Percentiles rank a stretch among this genome's conserved stretches.
phyloP scores from a whole-genome alignment of 768 basidiomycete genomes.

The Udeniomyces megalosporus region DNA sequence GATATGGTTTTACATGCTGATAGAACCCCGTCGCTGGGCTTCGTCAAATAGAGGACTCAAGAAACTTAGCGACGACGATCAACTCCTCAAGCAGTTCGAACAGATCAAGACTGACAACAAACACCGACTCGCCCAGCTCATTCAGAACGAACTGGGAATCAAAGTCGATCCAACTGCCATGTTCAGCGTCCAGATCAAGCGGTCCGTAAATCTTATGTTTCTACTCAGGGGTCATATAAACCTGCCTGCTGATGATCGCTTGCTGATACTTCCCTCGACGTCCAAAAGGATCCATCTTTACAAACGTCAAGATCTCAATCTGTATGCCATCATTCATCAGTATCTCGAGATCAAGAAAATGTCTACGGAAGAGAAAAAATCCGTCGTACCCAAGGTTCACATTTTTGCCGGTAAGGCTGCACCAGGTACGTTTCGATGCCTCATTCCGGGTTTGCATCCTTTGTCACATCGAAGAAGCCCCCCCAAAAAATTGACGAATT shows the following conservation, averaged over 20 bases:
- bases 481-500: no score
- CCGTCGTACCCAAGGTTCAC: constrained; percentile 60
- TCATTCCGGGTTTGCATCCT: no score
- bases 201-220: constrained; percentile 33
- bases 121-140: constrained; percentile 52
- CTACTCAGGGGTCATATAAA: no score
- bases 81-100: constrained; percentile 65
- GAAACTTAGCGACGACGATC: constrained; percentile 46
- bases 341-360: constrained; percentile 68
- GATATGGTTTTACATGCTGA: no score
- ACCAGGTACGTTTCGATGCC: no score
- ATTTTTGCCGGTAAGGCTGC: constrained; percentile 83
- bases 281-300: constrained; percentile 20
- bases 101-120: constrained; percentile 82
- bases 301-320: constrained; percentile 56
- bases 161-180: constrained; percentile 23
- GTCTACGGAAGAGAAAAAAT: constrained; percentile 60
- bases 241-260: background rate
- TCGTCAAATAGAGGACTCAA: constrained; percentile 38
- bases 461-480: no score
- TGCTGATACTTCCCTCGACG: background rate
- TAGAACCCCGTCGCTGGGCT: no score
- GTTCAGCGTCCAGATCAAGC: constrained; percentile 39
- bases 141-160: constrained; percentile 26
- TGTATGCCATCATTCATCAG: constrained; percentile 49